Evolutionary conservation across 2,329 filamentous ascomycete genomes (phyloP).

Genomic region (Pseudophaeomoniella oleicola): DNA sequence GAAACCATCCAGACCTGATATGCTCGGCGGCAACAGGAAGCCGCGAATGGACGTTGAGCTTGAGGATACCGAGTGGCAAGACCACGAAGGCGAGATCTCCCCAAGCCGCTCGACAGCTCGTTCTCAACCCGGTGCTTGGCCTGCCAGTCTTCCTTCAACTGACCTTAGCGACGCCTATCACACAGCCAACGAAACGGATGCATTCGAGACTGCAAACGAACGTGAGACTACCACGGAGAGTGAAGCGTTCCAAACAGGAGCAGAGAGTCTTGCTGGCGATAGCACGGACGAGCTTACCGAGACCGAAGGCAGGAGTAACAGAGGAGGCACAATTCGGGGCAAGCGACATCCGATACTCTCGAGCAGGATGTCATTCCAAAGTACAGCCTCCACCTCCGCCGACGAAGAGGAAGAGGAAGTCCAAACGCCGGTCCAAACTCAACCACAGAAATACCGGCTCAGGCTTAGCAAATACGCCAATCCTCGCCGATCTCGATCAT

Average conservation of each 20-base stretch:
- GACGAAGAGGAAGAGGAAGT: conserved; percentile 56
- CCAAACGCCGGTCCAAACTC: conserved; percentile 48
- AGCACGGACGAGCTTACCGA: conserved; percentile 73
- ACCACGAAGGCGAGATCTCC: conserved; percentile 49
- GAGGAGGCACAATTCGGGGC: conserved; percentile 16
- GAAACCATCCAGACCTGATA: conserved; percentile 58
- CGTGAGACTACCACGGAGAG: conserved; percentile 62
- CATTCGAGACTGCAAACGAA: conserved; percentile 67
- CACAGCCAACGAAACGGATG: conserved; percentile 61
- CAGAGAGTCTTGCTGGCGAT: conserved; percentile 54
- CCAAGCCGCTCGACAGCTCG: conserved; percentile 33
- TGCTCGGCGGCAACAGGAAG: conserved; percentile 60
- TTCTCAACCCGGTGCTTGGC: conserved; percentile 14
- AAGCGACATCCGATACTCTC: conserved; percentile 24
- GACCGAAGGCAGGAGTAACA: conserved; percentile 46
- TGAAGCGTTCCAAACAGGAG: conserved; percentile 89
- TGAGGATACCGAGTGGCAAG: conserved; percentile 83
- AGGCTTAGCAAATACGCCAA: conserved; percentile 51
- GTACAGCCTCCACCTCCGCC: conserved; percentile 75
- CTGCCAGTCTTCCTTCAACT: conserved; percentile 15
- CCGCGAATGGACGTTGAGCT: conserved; percentile 64
- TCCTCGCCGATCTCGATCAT: conserved; percentile 39
- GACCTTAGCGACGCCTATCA: conserved; percentile 59
- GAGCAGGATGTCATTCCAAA: conserved; percentile 54
- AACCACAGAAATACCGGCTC: conserved; percentile 56